These are phyloP conservation scores for Eucalyptus cloeziana DNA, from an alignment of 345 rosid genomes.

Conservation along the genomic window DNA sequence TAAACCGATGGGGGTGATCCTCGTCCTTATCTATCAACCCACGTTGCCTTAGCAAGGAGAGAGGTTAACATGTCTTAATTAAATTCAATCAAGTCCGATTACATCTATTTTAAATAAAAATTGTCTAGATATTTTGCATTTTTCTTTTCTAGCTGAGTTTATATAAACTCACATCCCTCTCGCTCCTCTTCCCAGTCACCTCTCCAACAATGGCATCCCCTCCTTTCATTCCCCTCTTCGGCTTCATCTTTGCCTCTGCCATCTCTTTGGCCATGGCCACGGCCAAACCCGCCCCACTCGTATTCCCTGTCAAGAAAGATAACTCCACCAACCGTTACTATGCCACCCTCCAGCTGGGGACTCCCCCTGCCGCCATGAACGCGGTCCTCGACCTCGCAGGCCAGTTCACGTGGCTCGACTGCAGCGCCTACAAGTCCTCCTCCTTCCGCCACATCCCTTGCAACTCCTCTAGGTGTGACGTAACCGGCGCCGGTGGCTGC, in stretches of 20 bases:
- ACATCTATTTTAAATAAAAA: too few relatives aligned
- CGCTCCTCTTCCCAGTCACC: neutral
- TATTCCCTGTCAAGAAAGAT: neutral
- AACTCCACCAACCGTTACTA: neutral
- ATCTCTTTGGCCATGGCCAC: neutral
- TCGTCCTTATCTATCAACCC: neutral
- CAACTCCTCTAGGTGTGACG: constrained; percentile 8
- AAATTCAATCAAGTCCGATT: neutral
- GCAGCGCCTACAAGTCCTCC: constrained; percentile 17
- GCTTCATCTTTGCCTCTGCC: neutral
- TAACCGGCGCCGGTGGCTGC: neutral
- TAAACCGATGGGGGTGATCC: neutral
- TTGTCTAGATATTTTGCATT: too few relatives aligned
- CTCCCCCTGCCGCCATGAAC: neutral
- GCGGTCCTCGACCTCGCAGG: constrained; percentile 19
- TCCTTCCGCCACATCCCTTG: constrained; percentile 15
- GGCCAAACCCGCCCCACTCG: neutral
- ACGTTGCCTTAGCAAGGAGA: neutral
- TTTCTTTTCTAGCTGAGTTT: neutral
- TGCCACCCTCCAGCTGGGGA: neutral
- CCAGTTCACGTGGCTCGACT: constrained; percentile 24
- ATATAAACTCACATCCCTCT: neutral
- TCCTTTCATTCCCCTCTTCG: neutral
- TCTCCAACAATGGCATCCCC: neutral
- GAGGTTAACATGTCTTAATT: neutral